A percentile compares a stretch with the other conserved stretches of the same genome.
Evolutionary conservation across 148 eudicot species (phyloP).

Genomic region (Nyssa sinensis): DNA sequence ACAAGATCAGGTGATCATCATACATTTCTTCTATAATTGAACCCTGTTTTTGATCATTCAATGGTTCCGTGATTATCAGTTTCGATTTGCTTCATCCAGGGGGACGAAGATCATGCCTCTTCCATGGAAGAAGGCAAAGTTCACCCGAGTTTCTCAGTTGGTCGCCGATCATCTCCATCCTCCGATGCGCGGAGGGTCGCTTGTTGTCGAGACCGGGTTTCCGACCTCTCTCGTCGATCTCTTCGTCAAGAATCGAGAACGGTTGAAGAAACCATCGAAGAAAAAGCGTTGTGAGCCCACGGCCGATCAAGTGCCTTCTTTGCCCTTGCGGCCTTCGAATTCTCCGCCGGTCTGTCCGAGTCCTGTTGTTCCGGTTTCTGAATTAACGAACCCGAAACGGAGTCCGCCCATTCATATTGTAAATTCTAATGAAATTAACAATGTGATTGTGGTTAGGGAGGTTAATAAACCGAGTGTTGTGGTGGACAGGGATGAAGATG

Average conservation of each 20-base stretch:
- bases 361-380: background rate
- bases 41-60: background rate
- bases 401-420: no score
- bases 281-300: background rate
- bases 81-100: background rate
- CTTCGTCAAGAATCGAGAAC: no score
- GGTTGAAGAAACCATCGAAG: background rate
- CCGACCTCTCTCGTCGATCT: no score
- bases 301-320: background rate
- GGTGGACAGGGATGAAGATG: background rate
- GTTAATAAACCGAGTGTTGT: background rate
- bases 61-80: background rate
- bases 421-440: no score
- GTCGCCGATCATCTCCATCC: no score
- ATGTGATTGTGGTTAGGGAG: no score
- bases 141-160: background rate
- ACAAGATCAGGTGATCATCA: background rate
- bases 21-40: background rate
- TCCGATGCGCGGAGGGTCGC: no score
- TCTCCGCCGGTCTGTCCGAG: background rate
- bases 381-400: background rate
- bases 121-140: background rate
- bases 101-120: background rate
- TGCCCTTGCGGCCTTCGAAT: background rate
- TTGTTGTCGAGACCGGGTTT: no score